Evolutionary conservation across 163 green algal species (phyloP).

Genomic region (Prototheca cutis): DNA sequence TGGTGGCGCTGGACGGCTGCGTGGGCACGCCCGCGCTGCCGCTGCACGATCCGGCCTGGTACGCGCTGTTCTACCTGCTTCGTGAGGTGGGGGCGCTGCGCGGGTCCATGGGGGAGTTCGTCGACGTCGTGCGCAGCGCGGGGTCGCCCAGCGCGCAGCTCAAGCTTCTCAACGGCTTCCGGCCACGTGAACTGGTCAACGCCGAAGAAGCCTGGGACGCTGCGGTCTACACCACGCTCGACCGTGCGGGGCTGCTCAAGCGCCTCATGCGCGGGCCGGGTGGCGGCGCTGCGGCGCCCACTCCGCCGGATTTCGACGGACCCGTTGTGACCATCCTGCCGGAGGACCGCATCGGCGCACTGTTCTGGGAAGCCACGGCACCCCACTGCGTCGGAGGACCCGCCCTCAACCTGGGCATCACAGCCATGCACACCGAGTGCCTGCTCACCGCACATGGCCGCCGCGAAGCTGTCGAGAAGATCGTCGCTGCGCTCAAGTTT

Average conservation of each 20-base stretch:
- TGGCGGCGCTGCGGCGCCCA: neutral
- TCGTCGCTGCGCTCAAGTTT: slow-evolving; percentile 3
- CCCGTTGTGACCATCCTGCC: slow-evolving; percentile 44
- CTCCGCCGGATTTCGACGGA: slow-evolving; percentile 18
- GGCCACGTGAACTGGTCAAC: slow-evolving; percentile 12
- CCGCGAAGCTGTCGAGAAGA: slow-evolving; percentile 1
- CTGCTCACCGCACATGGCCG: slow-evolving; percentile 12
- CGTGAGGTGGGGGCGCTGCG: slow-evolving; percentile 33
- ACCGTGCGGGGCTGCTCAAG: slow-evolving; percentile 27
- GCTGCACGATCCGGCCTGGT: slow-evolving; percentile 35
- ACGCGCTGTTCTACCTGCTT: slow-evolving; percentile 45
- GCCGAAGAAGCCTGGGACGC: slow-evolving; percentile 29
- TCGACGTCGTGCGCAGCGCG: slow-evolving; percentile 26
- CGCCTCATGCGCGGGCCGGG: slow-evolving; percentile 13
- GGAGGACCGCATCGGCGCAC: slow-evolving; percentile 33
- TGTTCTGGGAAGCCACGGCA: slow-evolving; percentile 32
- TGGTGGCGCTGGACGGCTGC: slow-evolving; percentile 52
- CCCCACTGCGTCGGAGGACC: slow-evolving; percentile 10
- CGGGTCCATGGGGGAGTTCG: slow-evolving; percentile 35
- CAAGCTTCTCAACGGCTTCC: slow-evolving; percentile 27
- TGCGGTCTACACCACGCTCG: slow-evolving; percentile 27
- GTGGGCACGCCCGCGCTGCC: slow-evolving; percentile 19
- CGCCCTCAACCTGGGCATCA: slow-evolving; percentile 30
- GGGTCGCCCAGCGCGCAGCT: slow-evolving; percentile 25
- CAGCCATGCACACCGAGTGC: slow-evolving; percentile 34